These are phyloP conservation scores for Imleria badia DNA, from an alignment of 768 basidiomycete species.

Conservation along the genomic window DNA sequence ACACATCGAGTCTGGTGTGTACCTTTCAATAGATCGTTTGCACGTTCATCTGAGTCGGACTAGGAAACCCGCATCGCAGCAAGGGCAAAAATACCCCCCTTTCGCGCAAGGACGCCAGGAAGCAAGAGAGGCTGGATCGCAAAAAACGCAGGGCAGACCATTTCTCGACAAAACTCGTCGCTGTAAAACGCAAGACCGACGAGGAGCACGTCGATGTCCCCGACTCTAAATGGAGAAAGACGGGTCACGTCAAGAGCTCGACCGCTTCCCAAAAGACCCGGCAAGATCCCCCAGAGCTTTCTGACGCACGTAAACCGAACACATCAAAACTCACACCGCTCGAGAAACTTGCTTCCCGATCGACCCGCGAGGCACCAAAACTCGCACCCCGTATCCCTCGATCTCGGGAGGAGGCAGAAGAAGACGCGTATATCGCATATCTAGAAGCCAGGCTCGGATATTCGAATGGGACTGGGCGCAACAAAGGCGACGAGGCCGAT, in stretches of 20 bases:
- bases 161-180: constrained; percentile 39
- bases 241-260: constrained; percentile 13
- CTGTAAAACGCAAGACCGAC: constrained; percentile 42
- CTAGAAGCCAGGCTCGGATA: constrained; percentile 78
- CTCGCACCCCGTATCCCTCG: constrained; percentile 19
- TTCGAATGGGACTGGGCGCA: constrained; percentile 41
- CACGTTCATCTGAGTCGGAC: background rate
- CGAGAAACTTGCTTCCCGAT: constrained; percentile 32
- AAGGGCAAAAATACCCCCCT: constrained; percentile 14
- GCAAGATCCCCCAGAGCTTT: background rate
- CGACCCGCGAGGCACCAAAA: constrained; percentile 7
- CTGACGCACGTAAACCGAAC: background rate
- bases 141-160: constrained; percentile 66
- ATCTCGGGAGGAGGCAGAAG: constrained; percentile 53
- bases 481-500: constrained; percentile 59
- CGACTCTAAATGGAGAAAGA: constrained; percentile 45
- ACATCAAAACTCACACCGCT: constrained; percentile 28
- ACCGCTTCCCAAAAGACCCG: background rate
- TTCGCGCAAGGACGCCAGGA: constrained; percentile 63
- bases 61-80: constrained; percentile 4
- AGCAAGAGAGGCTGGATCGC: constrained; percentile 54
- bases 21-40: too few relatives aligned
- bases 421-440: constrained; percentile 84
- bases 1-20: constrained; percentile 22
- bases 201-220: constrained; percentile 47